Percentiles rank a stretch among this genome's conserved stretches.
phyloP scores from a whole-genome alignment of 163 green algal genomes.

The Chloromonas sp. region DNA sequence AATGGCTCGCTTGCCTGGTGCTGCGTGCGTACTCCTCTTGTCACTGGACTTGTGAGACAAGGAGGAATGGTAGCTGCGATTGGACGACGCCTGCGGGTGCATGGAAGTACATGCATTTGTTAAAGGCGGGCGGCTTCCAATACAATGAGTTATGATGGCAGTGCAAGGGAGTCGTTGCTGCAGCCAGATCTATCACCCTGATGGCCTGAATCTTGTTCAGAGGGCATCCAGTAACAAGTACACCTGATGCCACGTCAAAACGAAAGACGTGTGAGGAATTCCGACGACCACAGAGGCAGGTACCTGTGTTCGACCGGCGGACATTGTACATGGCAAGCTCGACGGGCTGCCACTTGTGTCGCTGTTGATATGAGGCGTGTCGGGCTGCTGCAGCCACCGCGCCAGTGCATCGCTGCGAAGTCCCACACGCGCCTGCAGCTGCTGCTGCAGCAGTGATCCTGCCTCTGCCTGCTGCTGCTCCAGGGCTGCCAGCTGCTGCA shows the following conservation, averaged over 20 bases:
- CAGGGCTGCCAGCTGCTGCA: neutral
- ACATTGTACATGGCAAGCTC: no score
- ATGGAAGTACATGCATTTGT: neutral
- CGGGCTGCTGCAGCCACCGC: slow-evolving; percentile 4
- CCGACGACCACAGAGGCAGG: no score
- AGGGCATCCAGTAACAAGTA: no score
- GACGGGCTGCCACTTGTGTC: no score
- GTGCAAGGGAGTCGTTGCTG: no score
- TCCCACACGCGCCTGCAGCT: neutral
- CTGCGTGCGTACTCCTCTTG: neutral
- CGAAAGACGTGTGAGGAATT: no score
- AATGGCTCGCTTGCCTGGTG: neutral
- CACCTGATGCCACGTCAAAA: no score
- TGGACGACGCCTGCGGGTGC: neutral
- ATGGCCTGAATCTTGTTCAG: no score
- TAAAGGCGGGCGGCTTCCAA: no score
- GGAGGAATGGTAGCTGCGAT: neutral
- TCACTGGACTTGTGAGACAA: neutral
- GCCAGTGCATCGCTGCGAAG: slow-evolving; percentile 2
- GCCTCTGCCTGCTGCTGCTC: neutral
- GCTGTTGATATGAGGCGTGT: neutral
- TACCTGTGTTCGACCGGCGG: no score
- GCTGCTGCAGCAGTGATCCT: neutral
- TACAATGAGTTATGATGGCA: no score
- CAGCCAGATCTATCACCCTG: no score